Evolutionary conservation across 768 basidiomycete genomes (phyloP).

Genomic region (Amanita phalloides): DNA sequence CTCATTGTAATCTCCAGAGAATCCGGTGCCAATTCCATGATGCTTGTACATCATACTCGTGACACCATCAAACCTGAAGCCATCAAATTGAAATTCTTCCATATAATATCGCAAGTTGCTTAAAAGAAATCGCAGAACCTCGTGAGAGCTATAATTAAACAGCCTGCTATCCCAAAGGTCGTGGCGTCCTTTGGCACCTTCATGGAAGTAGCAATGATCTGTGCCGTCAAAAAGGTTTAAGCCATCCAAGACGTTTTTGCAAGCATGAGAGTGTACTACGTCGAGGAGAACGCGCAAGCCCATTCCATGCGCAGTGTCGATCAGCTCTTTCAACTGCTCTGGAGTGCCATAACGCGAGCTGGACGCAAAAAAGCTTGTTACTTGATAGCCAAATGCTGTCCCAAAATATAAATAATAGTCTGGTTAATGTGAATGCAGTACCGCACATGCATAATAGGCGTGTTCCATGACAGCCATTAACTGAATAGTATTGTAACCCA

Average conservation of each 20-base stretch:
- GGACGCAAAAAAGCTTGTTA: constrained; percentile 94
- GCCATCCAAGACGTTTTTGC: constrained; percentile 94
- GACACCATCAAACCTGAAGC: constrained; percentile 97
- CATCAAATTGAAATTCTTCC: constrained; percentile 93
- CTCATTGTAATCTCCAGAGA: constrained; percentile 97
- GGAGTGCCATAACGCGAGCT: constrained; percentile 94
- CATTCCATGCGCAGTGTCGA: constrained; percentile 92
- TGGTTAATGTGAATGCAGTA: neutral
- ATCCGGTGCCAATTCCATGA: constrained; percentile 95
- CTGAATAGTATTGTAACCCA: constrained; percentile 97
- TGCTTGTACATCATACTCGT: constrained; percentile 99
- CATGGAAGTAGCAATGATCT: constrained; percentile 96
- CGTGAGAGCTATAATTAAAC: constrained; percentile 94
- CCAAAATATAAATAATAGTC: constrained; percentile 6
- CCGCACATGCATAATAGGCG: constrained; percentile 92
- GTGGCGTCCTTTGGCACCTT: constrained; percentile 81
- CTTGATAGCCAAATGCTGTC: constrained; percentile 94
- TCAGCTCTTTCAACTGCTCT: constrained; percentile 89
- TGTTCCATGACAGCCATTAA: constrained; percentile 99
- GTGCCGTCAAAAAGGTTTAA: constrained; percentile 95
- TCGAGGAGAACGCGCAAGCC: constrained; percentile 92
- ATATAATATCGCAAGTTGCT: constrained; percentile 94
- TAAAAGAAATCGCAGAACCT: constrained; percentile 89
- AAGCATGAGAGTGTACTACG: constrained; percentile 96
- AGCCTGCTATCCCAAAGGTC: constrained; percentile 97